Evolutionary conservation across 1,284 basidiomycete genomes (phyloP).

Genomic region (Coniferiporia weirii): DNA sequence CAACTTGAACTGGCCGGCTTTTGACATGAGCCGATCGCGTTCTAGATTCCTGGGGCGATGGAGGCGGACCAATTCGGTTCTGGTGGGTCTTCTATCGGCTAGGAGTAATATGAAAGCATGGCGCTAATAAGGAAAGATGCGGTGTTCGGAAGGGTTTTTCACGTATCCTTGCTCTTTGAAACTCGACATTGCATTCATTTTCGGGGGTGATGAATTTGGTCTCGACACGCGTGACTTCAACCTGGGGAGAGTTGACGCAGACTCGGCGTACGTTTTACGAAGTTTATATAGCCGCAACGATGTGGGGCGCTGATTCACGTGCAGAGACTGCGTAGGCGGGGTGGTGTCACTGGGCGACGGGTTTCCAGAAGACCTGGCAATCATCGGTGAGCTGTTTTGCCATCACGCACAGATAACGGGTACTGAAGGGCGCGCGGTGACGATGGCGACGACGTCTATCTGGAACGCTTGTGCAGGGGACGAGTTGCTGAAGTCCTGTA

Average conservation of each 20-base stretch:
- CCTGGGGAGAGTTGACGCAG: constrained; percentile 39
- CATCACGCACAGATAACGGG: not conserved
- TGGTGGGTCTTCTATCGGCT: constrained; percentile 26
- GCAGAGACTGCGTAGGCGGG: constrained; percentile 59
- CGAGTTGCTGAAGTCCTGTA: constrained; percentile 68
- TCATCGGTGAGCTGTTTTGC: constrained; percentile 41
- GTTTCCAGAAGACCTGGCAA: constrained; percentile 50
- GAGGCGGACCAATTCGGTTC: constrained; percentile 37
- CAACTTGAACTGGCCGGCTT: not conserved
- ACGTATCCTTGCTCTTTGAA: constrained; percentile 42
- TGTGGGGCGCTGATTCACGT: constrained; percentile 4
- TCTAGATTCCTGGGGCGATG: constrained; percentile 45
- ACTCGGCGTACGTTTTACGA: constrained; percentile 27
- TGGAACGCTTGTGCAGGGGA: constrained; percentile 37
- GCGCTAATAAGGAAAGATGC: not conserved
- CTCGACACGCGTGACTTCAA: constrained; percentile 64
- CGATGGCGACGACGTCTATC: constrained; percentile 16
- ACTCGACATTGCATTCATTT: constrained; percentile 41
- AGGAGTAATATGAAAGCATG: not conserved
- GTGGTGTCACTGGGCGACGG: constrained; percentile 49
- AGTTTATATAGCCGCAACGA: not conserved
- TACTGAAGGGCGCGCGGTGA: not conserved
- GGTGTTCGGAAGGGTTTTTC: constrained; percentile 37
- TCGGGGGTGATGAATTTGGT: constrained; percentile 46
- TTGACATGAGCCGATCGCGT: not conserved